A percentile compares a stretch with the other conserved stretches of the same genome.
Evolutionary conservation across 148 eudicot genomes (phyloP).

Genomic region (Cornus controversa): DNA sequence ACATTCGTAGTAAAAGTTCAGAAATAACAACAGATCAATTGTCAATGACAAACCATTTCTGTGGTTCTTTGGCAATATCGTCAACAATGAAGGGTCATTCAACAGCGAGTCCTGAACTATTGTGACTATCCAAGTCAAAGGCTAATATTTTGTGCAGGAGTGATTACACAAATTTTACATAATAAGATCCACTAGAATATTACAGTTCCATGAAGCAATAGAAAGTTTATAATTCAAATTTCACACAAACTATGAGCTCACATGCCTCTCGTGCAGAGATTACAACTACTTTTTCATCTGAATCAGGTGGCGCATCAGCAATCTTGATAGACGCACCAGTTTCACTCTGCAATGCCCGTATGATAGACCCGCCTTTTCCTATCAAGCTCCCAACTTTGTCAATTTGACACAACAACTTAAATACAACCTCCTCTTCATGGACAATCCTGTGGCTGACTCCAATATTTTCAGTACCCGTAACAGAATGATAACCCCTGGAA

Average conservation of each 20-base stretch:
- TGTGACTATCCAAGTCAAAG: background rate
- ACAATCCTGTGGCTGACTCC: slow-evolving; percentile 40
- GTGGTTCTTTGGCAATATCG: background rate
- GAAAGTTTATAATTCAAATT: too few relatives aligned
- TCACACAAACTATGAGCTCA: slow-evolving; percentile 9
- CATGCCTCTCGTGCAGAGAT: slow-evolving; percentile 66
- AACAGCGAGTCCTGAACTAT: background rate
- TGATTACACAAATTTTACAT: background rate
- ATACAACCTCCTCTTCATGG: slow-evolving; percentile 57
- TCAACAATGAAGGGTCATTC: background rate
- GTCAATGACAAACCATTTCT: background rate
- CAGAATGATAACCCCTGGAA: slow-evolving; percentile 29
- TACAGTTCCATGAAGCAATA: background rate
- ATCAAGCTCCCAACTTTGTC: slow-evolving; percentile 58
- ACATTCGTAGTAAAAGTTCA: too few relatives aligned
- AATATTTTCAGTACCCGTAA: slow-evolving; percentile 24
- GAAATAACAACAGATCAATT: background rate
- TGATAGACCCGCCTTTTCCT: slow-evolving; percentile 56
- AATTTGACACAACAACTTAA: slow-evolving; percentile 44
- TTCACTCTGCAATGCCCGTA: slow-evolving; percentile 45
- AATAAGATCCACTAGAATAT: background rate
- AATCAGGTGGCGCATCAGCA: slow-evolving; percentile 42
- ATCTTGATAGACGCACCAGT: slow-evolving; percentile 64
- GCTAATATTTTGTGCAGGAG: background rate
- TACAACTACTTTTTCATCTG: slow-evolving; percentile 51